A percentile compares a stretch with the other conserved stretches of the same genome.
Evolutionary conservation across 2,329 filamentous ascomycete species (phyloP).

Genomic region (Fusarium mexicanum): DNA sequence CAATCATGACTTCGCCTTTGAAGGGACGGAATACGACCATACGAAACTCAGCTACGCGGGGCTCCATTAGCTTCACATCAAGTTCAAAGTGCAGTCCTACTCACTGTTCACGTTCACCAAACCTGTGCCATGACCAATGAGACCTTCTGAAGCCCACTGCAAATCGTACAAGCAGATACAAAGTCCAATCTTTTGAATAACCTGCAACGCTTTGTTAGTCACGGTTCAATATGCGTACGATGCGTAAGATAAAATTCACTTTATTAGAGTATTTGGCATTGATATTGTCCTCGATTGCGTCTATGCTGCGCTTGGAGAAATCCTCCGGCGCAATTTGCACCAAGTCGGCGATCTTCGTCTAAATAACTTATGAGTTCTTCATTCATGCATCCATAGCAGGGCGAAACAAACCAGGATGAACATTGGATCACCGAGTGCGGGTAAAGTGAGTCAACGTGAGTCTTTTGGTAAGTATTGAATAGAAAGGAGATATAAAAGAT

Average conservation of each 20-base stretch:
- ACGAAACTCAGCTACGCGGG: slow-evolving; percentile 78
- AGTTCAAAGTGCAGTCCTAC: slow-evolving; percentile 12
- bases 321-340: slow-evolving; percentile 92
- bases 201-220: slow-evolving; percentile 53
- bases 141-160: slow-evolving; percentile 86
- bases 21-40: slow-evolving; percentile 95
- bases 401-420: slow-evolving; percentile 58
- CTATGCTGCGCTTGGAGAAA: slow-evolving; percentile 82
- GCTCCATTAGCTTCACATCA: slow-evolving; percentile 7
- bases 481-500: not conserved
- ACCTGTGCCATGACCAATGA: slow-evolving; percentile 92
- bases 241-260: slow-evolving; percentile 52
- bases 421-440: slow-evolving; percentile 48
- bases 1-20: slow-evolving; percentile 90
- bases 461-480: not conserved
- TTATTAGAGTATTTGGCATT: slow-evolving; percentile 98
- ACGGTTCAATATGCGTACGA: not conserved
- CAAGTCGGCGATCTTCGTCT: slow-evolving; percentile 95
- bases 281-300: slow-evolving; percentile 95
- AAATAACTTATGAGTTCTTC: slow-evolving; percentile 20
- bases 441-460: too few relatives aligned
- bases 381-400: slow-evolving; percentile 14
- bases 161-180: slow-evolving; percentile 95
- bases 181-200: slow-evolving; percentile 92
- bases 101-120: slow-evolving; percentile 93